Evolutionary conservation across 345 rosid genomes (phyloP).

Genomic region (Stellera chamaejasme): DNA sequence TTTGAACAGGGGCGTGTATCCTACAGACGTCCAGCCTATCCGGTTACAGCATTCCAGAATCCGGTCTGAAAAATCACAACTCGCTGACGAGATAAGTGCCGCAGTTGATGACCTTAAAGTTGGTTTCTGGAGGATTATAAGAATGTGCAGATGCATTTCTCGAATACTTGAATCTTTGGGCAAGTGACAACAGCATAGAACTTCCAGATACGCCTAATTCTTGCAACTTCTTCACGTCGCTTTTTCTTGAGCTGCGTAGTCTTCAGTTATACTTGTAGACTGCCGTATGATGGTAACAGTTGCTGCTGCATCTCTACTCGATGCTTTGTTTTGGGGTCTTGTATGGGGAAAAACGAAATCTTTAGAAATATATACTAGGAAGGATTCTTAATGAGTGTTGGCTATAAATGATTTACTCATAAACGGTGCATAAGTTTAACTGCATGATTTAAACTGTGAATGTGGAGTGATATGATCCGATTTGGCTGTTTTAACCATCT

Average conservation of each 20-base stretch:
- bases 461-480: too few species aligned
- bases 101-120: slow-evolving; percentile 24
- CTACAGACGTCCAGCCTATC: slow-evolving; percentile 36
- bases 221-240: not conserved
- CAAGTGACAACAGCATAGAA: slow-evolving; percentile 8
- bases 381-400: too few species aligned
- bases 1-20: slow-evolving; percentile 56
- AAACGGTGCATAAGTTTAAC: too few species aligned
- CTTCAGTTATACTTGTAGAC: not conserved
- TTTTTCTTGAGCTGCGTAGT: not conserved
- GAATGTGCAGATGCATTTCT: slow-evolving; percentile 46
- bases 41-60: slow-evolving; percentile 15
- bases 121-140: slow-evolving; percentile 44
- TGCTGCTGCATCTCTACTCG: not conserved
- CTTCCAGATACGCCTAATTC: not conserved
- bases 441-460: too few species aligned
- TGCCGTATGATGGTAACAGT: slow-evolving; percentile 1
- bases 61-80: slow-evolving; percentile 14
- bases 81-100: slow-evolving; percentile 23
- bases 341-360: too few species aligned
- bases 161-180: slow-evolving; percentile 20
- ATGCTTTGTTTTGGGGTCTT: not conserved
- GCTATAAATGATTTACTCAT: too few species aligned
- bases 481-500: too few species aligned
- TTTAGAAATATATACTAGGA: too few species aligned